Base-by-base conservation (phyloP, 495 filamentous ascomycete genomes). In the Neurospora sp. region DNA sequence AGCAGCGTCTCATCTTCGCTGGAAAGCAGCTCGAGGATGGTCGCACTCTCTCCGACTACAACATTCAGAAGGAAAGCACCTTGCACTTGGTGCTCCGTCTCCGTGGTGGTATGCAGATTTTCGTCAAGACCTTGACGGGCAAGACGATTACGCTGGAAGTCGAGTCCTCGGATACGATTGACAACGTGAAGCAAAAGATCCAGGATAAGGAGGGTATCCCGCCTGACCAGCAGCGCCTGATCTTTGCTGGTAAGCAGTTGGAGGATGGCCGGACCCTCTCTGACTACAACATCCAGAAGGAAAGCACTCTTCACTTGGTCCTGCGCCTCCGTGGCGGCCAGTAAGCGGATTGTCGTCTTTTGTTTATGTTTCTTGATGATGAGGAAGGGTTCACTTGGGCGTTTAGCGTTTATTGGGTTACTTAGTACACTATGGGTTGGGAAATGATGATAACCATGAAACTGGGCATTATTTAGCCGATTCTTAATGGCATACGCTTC, bases 1-100 rank as follows among this genome's bases (percentile, higher is more conserved):
- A 99, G 83, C 96, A 99, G 86, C 96, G 96, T 78, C 88, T 99
- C 77, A 99, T 99, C 88, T 99, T 98, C 83, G 96, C 96, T 77
- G 96, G 96, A 80, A 99, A 89, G 85, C 88, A 90, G 78, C 76
- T 90, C 10, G 89, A 93, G 78, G 91, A 93, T 78, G 91, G 91
- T 35, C 93, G 95, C 20, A 98, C 95, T n/a, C 86, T 99, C 3
- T 93, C 90, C 75, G 96, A 98, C 81, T 98, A 98, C 89, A 99
- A 99, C 87, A 99, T 98, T 71, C 96, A 98, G 83, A 99, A 99
- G 85, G 96, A 98, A 83, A 94, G 92, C 48, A 99, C 96, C n/a
- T 88, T 99, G 14, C 96, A 99, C 84, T 85, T 99, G 76, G 96
- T 99, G 66, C 93, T 99, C 72, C 92, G 96, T 82, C 92, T 99